Percentiles rank a stretch among this genome's conserved stretches.
Conservation (phyloP, 2,329 filamentous ascomycete species). For the Colletotrichum tabaci region DNA sequence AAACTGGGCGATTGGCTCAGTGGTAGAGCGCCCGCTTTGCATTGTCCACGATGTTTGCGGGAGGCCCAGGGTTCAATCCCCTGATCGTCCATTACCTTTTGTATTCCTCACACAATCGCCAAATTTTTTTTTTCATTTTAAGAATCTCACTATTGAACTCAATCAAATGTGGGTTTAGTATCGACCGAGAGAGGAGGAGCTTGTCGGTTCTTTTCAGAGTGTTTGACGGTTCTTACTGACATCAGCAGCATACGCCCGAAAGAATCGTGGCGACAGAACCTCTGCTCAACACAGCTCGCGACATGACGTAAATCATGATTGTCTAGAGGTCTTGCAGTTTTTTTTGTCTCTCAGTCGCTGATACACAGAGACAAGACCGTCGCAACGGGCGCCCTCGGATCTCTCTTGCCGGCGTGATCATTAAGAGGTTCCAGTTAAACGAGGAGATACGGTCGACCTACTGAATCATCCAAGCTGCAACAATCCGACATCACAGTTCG, state of each 20-base stretch:
- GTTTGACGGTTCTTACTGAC: neutral
- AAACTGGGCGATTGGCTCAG: conserved; percentile 9
- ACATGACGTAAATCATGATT: neutral
- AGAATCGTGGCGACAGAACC: neutral
- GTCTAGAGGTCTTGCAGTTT: no score
- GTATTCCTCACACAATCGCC: neutral
- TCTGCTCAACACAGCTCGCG: neutral
- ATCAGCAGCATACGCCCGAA: neutral
- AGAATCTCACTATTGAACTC: neutral
- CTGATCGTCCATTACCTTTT: conserved; percentile 21
- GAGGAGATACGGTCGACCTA: neutral
- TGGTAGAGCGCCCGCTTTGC: conserved; percentile 29
- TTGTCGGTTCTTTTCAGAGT: no score
- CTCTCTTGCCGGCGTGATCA: neutral
- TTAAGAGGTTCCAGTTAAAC: neutral
- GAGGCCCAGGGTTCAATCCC: conserved; percentile 30
- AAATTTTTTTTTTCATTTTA: no score
- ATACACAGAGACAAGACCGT: neutral
- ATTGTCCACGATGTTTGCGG: conserved; percentile 2
- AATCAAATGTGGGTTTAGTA: neutral
- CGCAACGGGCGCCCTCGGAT: neutral
- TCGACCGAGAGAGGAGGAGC: neutral
- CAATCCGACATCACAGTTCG: no score
- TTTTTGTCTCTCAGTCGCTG: neutral
- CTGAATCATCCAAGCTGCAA: neutral